A percentile compares a stretch with the other conserved stretches of the same genome.
Conservation (phyloP, 306 rosid genomes). For the Rosa persica region DNA sequence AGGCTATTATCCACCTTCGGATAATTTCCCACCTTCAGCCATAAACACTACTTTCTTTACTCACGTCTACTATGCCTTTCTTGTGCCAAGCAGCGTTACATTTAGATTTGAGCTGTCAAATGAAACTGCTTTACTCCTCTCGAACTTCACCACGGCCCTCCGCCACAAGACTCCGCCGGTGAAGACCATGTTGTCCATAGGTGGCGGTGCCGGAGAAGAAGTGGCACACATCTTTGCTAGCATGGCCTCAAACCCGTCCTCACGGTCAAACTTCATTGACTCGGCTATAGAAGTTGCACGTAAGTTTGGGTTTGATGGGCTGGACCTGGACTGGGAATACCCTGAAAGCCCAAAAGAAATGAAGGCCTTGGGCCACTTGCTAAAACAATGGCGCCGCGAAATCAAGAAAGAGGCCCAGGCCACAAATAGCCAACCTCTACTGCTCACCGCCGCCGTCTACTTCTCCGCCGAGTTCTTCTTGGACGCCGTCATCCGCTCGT, state of each 20-base stretch:
- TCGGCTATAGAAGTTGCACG: conserved; percentile 57
- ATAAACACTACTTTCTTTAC: conserved; percentile 66
- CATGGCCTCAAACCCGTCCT: conserved; percentile 37
- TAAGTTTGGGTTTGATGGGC: conserved; percentile 55
- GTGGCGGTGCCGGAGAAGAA: conserved; percentile 37
- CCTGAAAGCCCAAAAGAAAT: conserved; percentile 48
- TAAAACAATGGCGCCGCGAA: conserved; percentile 38
- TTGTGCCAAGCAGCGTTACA: conserved; percentile 42
- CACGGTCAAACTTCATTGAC: conserved; percentile 57
- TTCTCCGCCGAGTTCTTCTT: conserved; percentile 42
- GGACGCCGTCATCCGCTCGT: conserved; percentile 19
- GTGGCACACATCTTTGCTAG: conserved; percentile 27
- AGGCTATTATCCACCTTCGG: conserved; percentile 49
- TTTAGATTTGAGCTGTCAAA: conserved; percentile 36
- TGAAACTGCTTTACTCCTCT: conserved; percentile 29
- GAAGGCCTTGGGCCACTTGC: conserved; percentile 37
- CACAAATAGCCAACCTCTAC: conserved; percentile 32
- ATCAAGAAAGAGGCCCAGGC: conserved; percentile 28
- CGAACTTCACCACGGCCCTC: conserved; percentile 45
- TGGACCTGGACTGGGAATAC: conserved; percentile 77
- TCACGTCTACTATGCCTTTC: conserved; percentile 61
- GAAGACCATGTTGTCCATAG: conserved; percentile 52
- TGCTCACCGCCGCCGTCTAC: conserved; percentile 72
- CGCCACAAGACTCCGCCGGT: conserved; percentile 28
- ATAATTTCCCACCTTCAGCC: conserved; percentile 51